phyloP scores from a whole-genome alignment of 2,329 filamentous ascomycete species.

The Ophiostoma perfectum region DNA sequence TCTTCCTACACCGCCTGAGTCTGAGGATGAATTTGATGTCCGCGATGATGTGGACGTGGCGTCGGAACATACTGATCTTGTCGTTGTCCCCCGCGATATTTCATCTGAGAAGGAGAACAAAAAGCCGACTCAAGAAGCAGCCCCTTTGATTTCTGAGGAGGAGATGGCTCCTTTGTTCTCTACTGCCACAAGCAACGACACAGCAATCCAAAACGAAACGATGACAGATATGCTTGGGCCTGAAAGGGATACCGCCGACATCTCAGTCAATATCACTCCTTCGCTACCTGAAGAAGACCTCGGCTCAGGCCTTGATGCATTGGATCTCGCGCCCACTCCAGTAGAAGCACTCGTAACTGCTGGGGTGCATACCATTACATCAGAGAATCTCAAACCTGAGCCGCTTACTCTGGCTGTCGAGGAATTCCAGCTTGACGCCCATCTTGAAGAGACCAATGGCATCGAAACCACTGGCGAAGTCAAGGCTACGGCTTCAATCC shows the following conservation, averaged over 20 bases:
- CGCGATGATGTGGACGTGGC: no score
- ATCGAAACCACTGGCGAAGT: not conserved
- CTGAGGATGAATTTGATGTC: not conserved
- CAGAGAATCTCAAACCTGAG: not conserved
- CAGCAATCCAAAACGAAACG: not conserved
- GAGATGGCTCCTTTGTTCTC: no score
- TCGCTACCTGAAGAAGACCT: not conserved
- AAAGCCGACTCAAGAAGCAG: no score
- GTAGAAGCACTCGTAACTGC: not conserved
- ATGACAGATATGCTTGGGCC: not conserved
- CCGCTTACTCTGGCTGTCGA: not conserved
- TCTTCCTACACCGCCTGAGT: not conserved
- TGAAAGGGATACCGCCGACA: not conserved
- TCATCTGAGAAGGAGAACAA: no score
- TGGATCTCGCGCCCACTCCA: not conserved
- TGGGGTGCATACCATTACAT: not conserved
- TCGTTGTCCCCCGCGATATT: no score
- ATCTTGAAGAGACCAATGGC: no score
- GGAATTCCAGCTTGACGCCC: no score
- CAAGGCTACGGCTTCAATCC: not conserved
- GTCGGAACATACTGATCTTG: no score
- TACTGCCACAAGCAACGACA: not conserved
- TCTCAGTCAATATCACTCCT: not conserved
- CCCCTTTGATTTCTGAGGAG: no score
- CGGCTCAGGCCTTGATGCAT: not conserved